Evolutionary conservation across 805 yeast genomes (phyloP).

Genomic region (Ogataea dorogensis): DNA sequence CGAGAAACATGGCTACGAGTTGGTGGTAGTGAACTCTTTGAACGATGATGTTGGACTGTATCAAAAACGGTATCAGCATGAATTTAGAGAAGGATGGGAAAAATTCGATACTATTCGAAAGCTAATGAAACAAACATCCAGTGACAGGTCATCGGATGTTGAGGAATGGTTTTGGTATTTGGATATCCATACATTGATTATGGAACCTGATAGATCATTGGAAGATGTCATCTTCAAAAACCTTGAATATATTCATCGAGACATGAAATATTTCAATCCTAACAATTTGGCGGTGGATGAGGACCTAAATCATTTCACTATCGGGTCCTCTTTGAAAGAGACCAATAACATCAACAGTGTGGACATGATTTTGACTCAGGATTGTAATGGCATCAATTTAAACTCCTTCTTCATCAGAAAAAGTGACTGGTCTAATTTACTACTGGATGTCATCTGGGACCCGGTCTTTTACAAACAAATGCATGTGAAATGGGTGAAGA

Average conservation of each 20-base stretch:
- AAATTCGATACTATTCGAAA: constrained; percentile 38
- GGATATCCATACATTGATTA: constrained; percentile 39
- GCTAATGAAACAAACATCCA: constrained; percentile 34
- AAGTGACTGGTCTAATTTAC: constrained; percentile 38
- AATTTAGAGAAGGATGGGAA: constrained; percentile 48
- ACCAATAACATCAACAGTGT: constrained; percentile 33
- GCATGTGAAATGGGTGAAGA: constrained; percentile 34
- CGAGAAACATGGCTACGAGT: constrained; percentile 47
- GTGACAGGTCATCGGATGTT: constrained; percentile 22
- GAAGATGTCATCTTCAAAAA: constrained; percentile 36
- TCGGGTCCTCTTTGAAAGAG: constrained; percentile 24
- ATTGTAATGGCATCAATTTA: constrained; percentile 42
- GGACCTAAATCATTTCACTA: constrained; percentile 24
- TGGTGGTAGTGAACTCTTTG: constrained; percentile 35
- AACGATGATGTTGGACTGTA: constrained; percentile 40
- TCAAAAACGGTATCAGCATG: constrained; percentile 48
- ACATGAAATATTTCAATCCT: constrained; percentile 37
- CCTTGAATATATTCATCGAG: constrained; percentile 32
- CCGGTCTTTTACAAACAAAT: constrained; percentile 39
- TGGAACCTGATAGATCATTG: constrained; percentile 38
- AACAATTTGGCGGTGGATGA: constrained; percentile 33
- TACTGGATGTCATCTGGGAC: constrained; percentile 41
- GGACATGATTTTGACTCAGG: constrained; percentile 39
- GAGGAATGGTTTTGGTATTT: constrained; percentile 44
- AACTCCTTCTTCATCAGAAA: constrained; percentile 40